Base-by-base conservation (phyloP, 2,329 filamentous ascomycete species). In the Hypoxylon sp. region DNA sequence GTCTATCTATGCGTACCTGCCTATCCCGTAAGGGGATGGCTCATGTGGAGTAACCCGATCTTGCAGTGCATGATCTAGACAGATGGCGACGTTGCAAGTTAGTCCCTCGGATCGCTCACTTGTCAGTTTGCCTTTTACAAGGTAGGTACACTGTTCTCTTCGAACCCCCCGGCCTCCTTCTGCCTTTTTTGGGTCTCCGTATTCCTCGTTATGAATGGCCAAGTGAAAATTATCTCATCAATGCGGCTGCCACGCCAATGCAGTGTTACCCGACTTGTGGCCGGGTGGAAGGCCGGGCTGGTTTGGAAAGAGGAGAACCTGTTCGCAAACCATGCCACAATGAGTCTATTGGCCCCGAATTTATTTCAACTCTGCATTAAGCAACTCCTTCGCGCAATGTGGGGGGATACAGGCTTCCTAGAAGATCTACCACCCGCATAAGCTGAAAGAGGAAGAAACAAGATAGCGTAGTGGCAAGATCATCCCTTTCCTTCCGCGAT, bases 1-100 rank as follows among this genome's bases (percentile, higher is more conserved):
- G 17, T n/a, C 57, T 32, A 51, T 43, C 36, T 58, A 66, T 36
- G 49, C 43, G 52, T 59, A 65, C 59, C 53, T 59, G 66, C 60
- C 59, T 62, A 53, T 23, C 59, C 50, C 21, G 25, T 50, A 52
- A 52, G 41, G 55, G 49, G 25, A 63, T 45, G 56, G 60, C 62
- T 63, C 58, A 72, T 71, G 72, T 71, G 45, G 72, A 68, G 74
- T 75, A 75, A 75, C 73, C 52, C 61, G 73, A 75, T 76, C 73
- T 75, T 73, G 73, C 73, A 76, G 74, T 67, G 59, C 63, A 62
- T 60, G 63, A 72, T 72, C 70, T 69, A 61, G 63, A 70, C 46
- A 72, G 67, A 70, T 67, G 61, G 58, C 32, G 55, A 60, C 38
- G 41, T 66, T 62, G 21, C 13, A 46, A 51, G 59, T 55, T 43